Evolutionary conservation across 495 filamentous ascomycete species (phyloP).

Genomic region (Tetracladium marchalianum): DNA sequence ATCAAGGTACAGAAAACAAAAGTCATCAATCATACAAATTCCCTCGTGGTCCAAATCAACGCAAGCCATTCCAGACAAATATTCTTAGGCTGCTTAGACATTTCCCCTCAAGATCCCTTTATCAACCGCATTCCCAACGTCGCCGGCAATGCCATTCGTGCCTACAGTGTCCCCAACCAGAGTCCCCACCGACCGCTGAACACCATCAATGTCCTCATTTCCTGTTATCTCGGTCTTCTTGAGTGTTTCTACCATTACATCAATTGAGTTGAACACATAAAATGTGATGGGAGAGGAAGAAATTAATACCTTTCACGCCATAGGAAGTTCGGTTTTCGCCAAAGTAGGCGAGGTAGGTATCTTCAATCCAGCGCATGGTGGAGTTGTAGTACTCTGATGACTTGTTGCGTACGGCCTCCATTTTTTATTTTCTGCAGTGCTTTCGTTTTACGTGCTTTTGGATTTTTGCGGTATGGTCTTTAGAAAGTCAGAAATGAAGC

Average conservation of each 20-base stretch:
- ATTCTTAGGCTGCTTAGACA: not conserved
- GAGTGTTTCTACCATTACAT: slow-evolving; percentile 5
- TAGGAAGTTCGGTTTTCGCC: slow-evolving; percentile 18
- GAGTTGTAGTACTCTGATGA: slow-evolving; percentile 5
- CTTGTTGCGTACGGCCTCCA: too few relatives aligned
- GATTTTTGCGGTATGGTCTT: too few relatives aligned
- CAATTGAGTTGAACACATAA: not conserved
- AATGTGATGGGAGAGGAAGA: not conserved
- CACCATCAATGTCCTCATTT: slow-evolving; percentile 17
- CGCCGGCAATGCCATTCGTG: slow-evolving; percentile 2
- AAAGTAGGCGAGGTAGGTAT: slow-evolving; percentile 19
- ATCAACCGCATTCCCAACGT: slow-evolving; percentile 12
- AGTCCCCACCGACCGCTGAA: slow-evolving; percentile 10
- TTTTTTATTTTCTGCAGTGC: too few relatives aligned
- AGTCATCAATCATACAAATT: not conserved
- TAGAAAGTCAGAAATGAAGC: too few relatives aligned
- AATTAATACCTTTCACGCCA: slow-evolving; percentile 12
- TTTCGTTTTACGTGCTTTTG: too few relatives aligned
- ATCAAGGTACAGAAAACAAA: not conserved
- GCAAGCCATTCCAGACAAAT: not conserved
- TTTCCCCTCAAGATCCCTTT: slow-evolving; percentile 15
- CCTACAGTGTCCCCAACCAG: slow-evolving; percentile 11
- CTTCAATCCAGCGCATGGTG: slow-evolving; percentile 15
- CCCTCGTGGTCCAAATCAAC: not conserved
- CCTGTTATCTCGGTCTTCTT: slow-evolving; percentile 16